These are phyloP conservation scores for Xylaria sp. DNA, from an alignment of 2,329 filamentous ascomycete species.

Conservation along the genomic window DNA sequence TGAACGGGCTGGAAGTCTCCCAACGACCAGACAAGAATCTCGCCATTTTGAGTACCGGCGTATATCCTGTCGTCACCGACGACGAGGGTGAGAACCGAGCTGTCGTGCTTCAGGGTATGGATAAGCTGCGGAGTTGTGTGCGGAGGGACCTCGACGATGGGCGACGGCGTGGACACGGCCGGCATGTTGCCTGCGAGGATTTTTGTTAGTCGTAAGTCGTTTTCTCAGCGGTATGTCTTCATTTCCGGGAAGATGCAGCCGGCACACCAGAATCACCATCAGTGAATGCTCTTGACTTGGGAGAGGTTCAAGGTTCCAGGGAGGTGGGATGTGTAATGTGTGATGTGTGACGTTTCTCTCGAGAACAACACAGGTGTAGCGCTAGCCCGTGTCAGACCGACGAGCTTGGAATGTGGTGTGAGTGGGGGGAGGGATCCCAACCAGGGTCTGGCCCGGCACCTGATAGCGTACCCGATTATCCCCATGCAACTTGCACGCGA, in stretches of 20 bases:
- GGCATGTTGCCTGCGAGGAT: slow-evolving; percentile 33
- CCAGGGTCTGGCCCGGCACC: not conserved
- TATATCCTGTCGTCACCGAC: slow-evolving; percentile 84
- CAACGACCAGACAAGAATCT: slow-evolving; percentile 91
- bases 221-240: not conserved
- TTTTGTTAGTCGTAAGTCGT: slow-evolving; percentile 6
- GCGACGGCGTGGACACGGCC: slow-evolving; percentile 30
- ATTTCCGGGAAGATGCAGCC: slow-evolving; percentile 4
- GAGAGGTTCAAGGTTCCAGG: not conserved
- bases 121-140: slow-evolving; percentile 64
- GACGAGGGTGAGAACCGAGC: slow-evolving; percentile 81
- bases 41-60: slow-evolving; percentile 90
- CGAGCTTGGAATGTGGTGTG: not conserved
- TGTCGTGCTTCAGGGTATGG: slow-evolving; percentile 77
- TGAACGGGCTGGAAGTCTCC: slow-evolving; percentile 82
- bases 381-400: not conserved
- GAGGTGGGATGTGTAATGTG: too few species aligned
- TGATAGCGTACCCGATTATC: slow-evolving; percentile 8
- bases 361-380: not conserved
- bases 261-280: not conserved
- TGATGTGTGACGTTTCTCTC: slow-evolving; percentile 10
- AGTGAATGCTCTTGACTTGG: not conserved
- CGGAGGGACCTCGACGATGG: slow-evolving; percentile 39
- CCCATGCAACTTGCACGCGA: too few species aligned
- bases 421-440: not conserved